Base-by-base conservation (phyloP, 139 green algal genomes). In the Chlorella vulgaris region DNA sequence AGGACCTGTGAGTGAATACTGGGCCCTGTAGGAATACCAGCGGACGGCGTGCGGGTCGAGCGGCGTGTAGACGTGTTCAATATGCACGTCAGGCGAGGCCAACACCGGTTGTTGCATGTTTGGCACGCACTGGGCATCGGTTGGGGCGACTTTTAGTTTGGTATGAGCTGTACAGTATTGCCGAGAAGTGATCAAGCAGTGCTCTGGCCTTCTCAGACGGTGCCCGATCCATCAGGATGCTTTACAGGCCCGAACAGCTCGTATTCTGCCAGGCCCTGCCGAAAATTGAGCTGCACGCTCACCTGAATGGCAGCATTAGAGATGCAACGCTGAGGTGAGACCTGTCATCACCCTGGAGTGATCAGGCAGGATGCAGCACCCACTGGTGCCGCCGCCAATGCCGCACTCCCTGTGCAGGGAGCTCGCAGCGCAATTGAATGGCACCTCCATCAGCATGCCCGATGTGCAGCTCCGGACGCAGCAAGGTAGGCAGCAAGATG, bases 251-350 rank as follows among this genome's bases (percentile, higher is more conserved):
- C 22, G 58, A 87, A 29, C 53, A 85, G 74, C 71, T 96, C n/a
- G 19, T 6, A 0, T 93, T 91, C 29, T 97, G 94, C 79, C 55
- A 69, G 31, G 10, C 26, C 3, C 84, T 97, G 19, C 93, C 92
- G 4, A 97, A 97, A 62, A 73, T 95, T 2, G 94, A 97, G 88
- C 87, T 97, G 81, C 94, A 97, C 78, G 93, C 94, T 5, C 94
- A 97, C 63, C 74, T 97, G 18, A 97, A 97, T 50, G 94, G 94
- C 21, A 91, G 81, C 38, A 76, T 97, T 0, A 73, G 90, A 2
- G 55, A 83, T 7, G 74, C 50, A 36, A 93, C 87, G 4, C 81
- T 93, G 33, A 85, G 79, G 85, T 84, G 33, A 19, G 70, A 4
- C 36, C 8, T 33, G 21, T 6, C 0, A 7, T 47, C 33, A 51